These are phyloP conservation scores for Bruguiera parviflora DNA, from an alignment of 345 rosid species.

Conservation along the genomic window DNA sequence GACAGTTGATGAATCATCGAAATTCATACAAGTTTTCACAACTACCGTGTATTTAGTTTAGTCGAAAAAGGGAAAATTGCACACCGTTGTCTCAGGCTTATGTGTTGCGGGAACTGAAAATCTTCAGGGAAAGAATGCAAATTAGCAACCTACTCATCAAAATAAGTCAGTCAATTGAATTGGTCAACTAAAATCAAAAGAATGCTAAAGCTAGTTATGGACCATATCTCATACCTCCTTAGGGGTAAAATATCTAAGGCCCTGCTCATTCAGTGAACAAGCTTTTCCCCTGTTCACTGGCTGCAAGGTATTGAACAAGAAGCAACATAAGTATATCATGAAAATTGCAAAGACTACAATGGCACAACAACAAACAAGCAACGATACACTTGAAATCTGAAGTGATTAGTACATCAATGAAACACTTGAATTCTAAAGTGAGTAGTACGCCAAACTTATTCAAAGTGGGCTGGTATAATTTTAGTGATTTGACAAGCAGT, in stretches of 20 bases:
- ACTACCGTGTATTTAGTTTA: too few relatives aligned
- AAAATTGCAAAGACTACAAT: background rate
- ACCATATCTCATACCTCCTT: constrained; percentile 51
- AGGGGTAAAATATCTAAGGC: constrained; percentile 89
- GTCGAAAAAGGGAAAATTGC: background rate
- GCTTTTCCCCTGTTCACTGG: constrained; percentile 53
- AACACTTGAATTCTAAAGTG: background rate
- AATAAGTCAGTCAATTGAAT: constrained; percentile 1
- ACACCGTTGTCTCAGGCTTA: constrained; percentile 80
- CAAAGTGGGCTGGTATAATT: background rate
- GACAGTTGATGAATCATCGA: too few relatives aligned
- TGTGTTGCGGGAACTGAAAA: constrained; percentile 64
- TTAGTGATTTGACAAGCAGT: background rate
- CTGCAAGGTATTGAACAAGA: constrained; percentile 33
- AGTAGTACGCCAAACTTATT: too few relatives aligned
- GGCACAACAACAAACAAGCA: constrained; percentile 2
- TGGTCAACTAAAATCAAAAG: background rate
- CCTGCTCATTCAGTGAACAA: constrained; percentile 57
- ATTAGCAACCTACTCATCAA: constrained; percentile 66
- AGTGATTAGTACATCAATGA: too few relatives aligned
- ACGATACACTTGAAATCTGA: background rate
- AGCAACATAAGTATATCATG: background rate
- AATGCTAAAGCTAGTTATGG: background rate
- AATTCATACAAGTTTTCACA: too few relatives aligned
- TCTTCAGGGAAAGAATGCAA: constrained; percentile 85